Evolutionary conservation across 352 stramenopile genomes (phyloP).

Genomic region (Phytophthora fragariae): DNA sequence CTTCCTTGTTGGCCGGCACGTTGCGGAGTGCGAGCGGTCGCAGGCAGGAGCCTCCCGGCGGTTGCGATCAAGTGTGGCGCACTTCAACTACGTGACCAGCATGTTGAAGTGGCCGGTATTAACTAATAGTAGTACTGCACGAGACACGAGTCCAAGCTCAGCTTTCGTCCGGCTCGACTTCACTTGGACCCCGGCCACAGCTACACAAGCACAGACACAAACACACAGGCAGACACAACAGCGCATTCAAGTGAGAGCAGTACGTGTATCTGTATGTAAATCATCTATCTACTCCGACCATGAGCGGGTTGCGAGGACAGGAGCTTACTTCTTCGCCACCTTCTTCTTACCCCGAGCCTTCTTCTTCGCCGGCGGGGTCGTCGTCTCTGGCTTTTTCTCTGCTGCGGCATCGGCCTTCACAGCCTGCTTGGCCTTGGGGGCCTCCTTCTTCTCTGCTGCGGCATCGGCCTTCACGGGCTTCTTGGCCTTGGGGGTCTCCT

Average conservation of each 20-base stretch:
- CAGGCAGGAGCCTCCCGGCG: neutral
- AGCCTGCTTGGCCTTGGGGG: neutral
- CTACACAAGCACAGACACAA: neutral
- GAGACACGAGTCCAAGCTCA: too few species aligned
- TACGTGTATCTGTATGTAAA: slow-evolving; percentile 47
- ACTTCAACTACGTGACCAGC: neutral
- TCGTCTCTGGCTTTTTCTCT: slow-evolving; percentile 14
- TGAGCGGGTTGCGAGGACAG: slow-evolving; percentile 13
- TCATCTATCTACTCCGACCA: slow-evolving; percentile 43
- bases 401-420: neutral
- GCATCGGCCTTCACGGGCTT: neutral
- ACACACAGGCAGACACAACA: neutral
- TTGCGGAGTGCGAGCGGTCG: slow-evolving; percentile 21
- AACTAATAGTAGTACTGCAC: neutral
- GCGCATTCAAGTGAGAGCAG: slow-evolving; percentile 9
- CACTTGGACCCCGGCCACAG: neutral
- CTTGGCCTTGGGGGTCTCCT: slow-evolving; percentile 4
- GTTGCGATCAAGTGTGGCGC: slow-evolving; percentile 7
- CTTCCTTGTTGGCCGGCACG: slow-evolving; percentile 8
- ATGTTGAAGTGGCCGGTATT: neutral
- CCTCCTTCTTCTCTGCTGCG: slow-evolving; percentile 12
- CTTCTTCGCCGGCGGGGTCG: slow-evolving; percentile 32
- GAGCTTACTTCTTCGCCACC: slow-evolving; percentile 40
- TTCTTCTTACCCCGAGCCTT: slow-evolving; percentile 37
- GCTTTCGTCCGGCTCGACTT: neutral